Conservation (phyloP, 495 filamentous ascomycete species). For the Penicillium samsonianum region DNA sequence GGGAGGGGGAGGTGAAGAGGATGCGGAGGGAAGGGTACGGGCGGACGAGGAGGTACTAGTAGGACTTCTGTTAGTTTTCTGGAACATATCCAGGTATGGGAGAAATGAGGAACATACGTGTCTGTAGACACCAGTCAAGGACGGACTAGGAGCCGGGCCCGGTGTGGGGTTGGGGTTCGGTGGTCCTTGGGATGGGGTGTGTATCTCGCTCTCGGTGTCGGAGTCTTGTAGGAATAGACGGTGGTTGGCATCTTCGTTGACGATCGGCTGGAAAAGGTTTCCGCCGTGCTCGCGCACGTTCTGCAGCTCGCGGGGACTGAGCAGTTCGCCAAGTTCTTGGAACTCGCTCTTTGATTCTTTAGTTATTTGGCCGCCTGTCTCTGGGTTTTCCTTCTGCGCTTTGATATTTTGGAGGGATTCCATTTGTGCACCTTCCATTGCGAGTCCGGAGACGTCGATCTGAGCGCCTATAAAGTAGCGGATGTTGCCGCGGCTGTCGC, state of each 20-base stretch:
- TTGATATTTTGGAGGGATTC: constrained; percentile 52
- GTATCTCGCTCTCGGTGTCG: constrained; percentile 11
- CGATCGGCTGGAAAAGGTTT: constrained; percentile 35
- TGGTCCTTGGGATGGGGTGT: background rate
- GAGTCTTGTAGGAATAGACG: constrained; percentile 19
- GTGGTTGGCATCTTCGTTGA: constrained; percentile 9
- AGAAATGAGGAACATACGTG: constrained; percentile 31
- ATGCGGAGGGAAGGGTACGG: constrained; percentile 61
- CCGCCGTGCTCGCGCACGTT: constrained; percentile 43
- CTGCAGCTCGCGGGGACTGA: constrained; percentile 57
- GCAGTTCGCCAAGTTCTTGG: constrained; percentile 57
- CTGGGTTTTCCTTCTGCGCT: constrained; percentile 11
- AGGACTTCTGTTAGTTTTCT: background rate
- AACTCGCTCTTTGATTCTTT: constrained; percentile 40
- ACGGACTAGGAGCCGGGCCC: constrained; percentile 12
- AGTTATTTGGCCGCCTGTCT: background rate
- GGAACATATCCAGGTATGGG: background rate
- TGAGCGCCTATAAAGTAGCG: constrained; percentile 62
- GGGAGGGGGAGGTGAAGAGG: constrained; percentile 61
- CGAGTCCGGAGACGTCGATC: constrained; percentile 55
- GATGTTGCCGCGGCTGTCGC: constrained; percentile 56
- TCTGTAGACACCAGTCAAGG: constrained; percentile 48
- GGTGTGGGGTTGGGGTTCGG: background rate
- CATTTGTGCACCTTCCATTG: constrained; percentile 56
- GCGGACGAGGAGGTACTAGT: constrained; percentile 59